These are phyloP conservation scores for Rubia yunnanensis DNA, from an alignment of 257 asterid genomes.

Conservation along the genomic window DNA sequence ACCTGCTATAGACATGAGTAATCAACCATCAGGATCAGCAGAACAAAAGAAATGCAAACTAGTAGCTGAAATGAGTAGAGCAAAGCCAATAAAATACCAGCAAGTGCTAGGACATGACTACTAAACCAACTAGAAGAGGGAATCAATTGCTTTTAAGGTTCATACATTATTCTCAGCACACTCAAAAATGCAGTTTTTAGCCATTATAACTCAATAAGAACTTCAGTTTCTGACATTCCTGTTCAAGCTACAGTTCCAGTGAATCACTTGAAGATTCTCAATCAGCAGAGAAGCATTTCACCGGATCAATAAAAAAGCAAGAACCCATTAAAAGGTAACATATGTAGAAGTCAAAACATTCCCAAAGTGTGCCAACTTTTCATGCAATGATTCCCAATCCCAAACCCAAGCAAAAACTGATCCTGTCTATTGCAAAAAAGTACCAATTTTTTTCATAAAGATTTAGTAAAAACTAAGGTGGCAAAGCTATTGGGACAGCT, in stretches of 20 bases:
- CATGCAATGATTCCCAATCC: constrained; percentile 12
- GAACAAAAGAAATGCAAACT: background rate
- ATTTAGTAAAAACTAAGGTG: constrained; percentile 10
- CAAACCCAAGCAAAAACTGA: background rate
- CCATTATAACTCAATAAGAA: background rate
- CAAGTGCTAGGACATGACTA: background rate
- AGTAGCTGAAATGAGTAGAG: background rate
- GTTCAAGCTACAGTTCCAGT: background rate
- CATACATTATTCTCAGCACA: background rate
- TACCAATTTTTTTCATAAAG: background rate
- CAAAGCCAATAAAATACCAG: background rate
- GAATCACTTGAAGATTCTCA: background rate
- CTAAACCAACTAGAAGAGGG: background rate
- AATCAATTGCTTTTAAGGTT: background rate
- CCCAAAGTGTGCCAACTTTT: background rate
- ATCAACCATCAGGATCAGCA: background rate
- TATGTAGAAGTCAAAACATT: background rate
- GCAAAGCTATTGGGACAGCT: constrained; percentile 13
- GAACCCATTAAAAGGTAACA: background rate
- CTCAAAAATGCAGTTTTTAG: background rate
- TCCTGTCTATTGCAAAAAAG: background rate
- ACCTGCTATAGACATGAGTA: constrained; percentile 11
- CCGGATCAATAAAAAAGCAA: background rate
- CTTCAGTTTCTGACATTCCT: background rate
- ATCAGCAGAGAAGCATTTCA: background rate